These are phyloP conservation scores for Effrenium voratum DNA, from an alignment of 73 alveolate species.

Conservation along the genomic window DNA sequence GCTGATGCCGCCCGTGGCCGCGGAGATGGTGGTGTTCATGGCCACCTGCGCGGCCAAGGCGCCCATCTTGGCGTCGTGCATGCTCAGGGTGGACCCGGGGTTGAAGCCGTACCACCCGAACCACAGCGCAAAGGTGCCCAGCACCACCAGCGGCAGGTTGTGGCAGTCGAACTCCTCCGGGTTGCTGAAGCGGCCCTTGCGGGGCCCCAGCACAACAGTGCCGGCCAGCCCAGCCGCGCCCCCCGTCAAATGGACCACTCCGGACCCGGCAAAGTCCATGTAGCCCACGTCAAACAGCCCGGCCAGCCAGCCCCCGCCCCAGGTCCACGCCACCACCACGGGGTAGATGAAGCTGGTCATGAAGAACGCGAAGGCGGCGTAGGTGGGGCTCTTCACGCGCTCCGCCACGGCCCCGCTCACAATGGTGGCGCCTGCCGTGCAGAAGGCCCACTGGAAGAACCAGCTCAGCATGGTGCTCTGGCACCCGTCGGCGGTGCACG, in stretches of 20 bases:
- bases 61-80: slow-evolving; percentile 8
- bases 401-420: slow-evolving; percentile 95
- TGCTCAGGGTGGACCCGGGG: slow-evolving; percentile 33
- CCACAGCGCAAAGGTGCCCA: slow-evolving; percentile 41
- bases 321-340: slow-evolving; percentile 95
- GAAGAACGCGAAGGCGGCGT: slow-evolving; percentile 91
- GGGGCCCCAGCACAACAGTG: slow-evolving; percentile 20
- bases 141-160: slow-evolving; percentile 28
- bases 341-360: slow-evolving; percentile 95
- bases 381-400: slow-evolving; percentile 87
- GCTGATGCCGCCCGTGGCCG: slow-evolving; percentile 94
- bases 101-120: slow-evolving; percentile 68
- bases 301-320: slow-evolving; percentile 96
- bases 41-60: slow-evolving; percentile 56
- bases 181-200: slow-evolving; percentile 15
- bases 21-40: slow-evolving; percentile 94
- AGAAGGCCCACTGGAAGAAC: slow-evolving; percentile 94
- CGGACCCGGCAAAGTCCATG: slow-evolving; percentile 86
- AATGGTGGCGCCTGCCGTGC: slow-evolving; percentile 95
- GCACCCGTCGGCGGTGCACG: not conserved
- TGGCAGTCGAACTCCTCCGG: slow-evolving; percentile 35
- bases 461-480: slow-evolving; percentile 50
- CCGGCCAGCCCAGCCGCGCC: slow-evolving; percentile 13
- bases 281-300: slow-evolving; percentile 72
- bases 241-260: slow-evolving; percentile 22